These are phyloP conservation scores for Jaltomata sinuosa DNA, from an alignment of 257 asterid species.

Conservation along the genomic window DNA sequence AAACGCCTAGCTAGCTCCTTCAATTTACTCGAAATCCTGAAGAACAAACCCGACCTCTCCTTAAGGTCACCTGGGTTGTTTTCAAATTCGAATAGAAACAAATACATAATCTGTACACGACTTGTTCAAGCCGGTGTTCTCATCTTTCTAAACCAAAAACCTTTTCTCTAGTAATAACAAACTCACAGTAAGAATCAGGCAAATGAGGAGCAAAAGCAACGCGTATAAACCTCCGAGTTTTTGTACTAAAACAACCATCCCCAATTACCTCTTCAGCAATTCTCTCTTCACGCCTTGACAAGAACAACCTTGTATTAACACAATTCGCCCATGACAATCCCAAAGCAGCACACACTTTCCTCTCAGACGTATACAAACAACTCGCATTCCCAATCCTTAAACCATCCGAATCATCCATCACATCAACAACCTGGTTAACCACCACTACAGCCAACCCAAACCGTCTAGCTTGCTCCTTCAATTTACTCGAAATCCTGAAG, in stretches of 20 bases:
- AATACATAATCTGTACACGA: background rate
- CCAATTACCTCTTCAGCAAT: slow-evolving; percentile 16
- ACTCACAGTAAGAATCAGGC: slow-evolving; percentile 63
- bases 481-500: slow-evolving; percentile 62
- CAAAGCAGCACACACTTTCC: slow-evolving; percentile 71
- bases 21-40: slow-evolving; percentile 62
- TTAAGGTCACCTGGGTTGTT: slow-evolving; percentile 56
- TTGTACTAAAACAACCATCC: slow-evolving; percentile 8
- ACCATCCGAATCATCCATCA: slow-evolving; percentile 35
- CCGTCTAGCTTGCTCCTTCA: slow-evolving; percentile 45
- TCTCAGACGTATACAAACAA: slow-evolving; percentile 51
- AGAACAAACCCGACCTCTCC: slow-evolving; percentile 55
- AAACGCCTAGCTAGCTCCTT: slow-evolving; percentile 46
- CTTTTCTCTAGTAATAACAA: slow-evolving; percentile 57
- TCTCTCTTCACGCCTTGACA: slow-evolving; percentile 60
- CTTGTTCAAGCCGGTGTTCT: background rate
- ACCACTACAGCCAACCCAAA: slow-evolving; percentile 76
- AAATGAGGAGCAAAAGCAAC: slow-evolving; percentile 85
- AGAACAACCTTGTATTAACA: slow-evolving; percentile 67
- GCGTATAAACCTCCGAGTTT: slow-evolving; percentile 51
- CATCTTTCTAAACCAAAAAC: slow-evolving; percentile 40
- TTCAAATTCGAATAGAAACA: slow-evolving; percentile 73
- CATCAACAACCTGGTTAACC: slow-evolving; percentile 83
- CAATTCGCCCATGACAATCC: slow-evolving; percentile 96
- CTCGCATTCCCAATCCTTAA: slow-evolving; percentile 52